phyloP scores from a whole-genome alignment of 2,329 filamentous ascomycete genomes.

The Xylaria sp. region DNA sequence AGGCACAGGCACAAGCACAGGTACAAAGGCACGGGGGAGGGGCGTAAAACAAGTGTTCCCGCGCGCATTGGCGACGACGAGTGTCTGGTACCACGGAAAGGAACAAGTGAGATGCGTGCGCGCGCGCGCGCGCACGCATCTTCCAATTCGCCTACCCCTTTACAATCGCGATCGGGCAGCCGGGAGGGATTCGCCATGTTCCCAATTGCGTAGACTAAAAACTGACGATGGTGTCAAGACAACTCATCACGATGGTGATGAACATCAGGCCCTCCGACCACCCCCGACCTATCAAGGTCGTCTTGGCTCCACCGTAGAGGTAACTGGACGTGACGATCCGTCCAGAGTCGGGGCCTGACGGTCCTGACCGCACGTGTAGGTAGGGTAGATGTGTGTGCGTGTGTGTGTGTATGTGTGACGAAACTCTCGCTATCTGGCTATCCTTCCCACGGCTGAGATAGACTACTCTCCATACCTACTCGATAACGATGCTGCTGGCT shows the following conservation, averaged over 20 bases:
- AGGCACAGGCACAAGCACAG: too few relatives aligned
- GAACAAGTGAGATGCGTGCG: background rate
- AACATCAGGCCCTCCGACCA: background rate
- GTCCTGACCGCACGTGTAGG: conserved; percentile 19
- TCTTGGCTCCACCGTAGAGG: conserved; percentile 21
- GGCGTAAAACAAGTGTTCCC: background rate
- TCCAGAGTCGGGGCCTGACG: conserved; percentile 9
- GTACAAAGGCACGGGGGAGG: background rate
- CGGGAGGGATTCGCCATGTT: conserved; percentile 2
- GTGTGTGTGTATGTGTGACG: conserved; percentile 22
- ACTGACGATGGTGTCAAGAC: conserved; percentile 8
- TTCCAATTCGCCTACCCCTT: conserved; percentile 4
- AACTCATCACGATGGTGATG: conserved; percentile 5
- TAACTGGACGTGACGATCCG: conserved; percentile 13
- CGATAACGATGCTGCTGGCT: too few relatives aligned
- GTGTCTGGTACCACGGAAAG: background rate
- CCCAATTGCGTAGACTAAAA: conserved; percentile 2
- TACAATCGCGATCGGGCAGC: conserved; percentile 6
- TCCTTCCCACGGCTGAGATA: conserved; percentile 9
- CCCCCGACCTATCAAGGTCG: conserved; percentile 22
- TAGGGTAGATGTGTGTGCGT: too few relatives aligned
- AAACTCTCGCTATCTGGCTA: conserved; percentile 15
- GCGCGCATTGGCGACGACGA: background rate
- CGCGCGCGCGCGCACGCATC: too few relatives aligned
- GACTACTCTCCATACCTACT: conserved; percentile 24